Evolutionary conservation across 192 early-diverging fungal genomes (phyloP), one percentile per base, ranked within the genome.

Genomic region (Coemansia sp.): DNA sequence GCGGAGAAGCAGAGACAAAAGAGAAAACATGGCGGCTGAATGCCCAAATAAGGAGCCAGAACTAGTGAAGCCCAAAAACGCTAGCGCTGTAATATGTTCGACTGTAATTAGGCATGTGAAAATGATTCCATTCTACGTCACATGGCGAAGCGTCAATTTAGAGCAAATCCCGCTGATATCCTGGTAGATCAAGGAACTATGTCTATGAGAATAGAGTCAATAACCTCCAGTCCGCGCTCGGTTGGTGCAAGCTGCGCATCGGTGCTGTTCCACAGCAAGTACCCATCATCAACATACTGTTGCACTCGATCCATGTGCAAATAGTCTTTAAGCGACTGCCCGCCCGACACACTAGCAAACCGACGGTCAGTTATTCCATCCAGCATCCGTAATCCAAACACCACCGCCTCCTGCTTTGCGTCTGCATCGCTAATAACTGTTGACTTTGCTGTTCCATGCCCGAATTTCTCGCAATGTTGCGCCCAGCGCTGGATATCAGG

Each of bases 341-440:
- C 67, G 38, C 45, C 57, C 37, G 67, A 67, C 21, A 70, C 41
- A 24, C 4, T 17, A 25, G 22, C 43, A 53, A 82, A 73, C 15
- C 62, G 45, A n/a, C n/a, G 4, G 27, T 76, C 49, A 0, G 63
- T 43, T 23, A 82, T 50, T 25, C 83, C 83, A 12, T 82, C 76
- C 5, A 62, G 43, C 70, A 79, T 83, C 4, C 84, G 74, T 37
- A 85, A 61, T 9, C 84, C 77, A 61, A 85, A 67, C 60, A 85
- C 74, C 0, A 85, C 63, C 19, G 66, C 53, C 61, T 83, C 84
- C 47, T 67, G 69, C 60, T 41, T 68, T 1, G 70, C 68, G 41
- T 73, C 64, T 0, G 17, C 51, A 12, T 22, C 32, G 19, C 38
- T 43, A 5, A 73, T 19, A 3, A 17, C 37, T 12, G 19, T 43